These are phyloP conservation scores for Aspergillus nanangensis DNA, from an alignment of 495 filamentous ascomycete genomes.

Conservation along the genomic window DNA sequence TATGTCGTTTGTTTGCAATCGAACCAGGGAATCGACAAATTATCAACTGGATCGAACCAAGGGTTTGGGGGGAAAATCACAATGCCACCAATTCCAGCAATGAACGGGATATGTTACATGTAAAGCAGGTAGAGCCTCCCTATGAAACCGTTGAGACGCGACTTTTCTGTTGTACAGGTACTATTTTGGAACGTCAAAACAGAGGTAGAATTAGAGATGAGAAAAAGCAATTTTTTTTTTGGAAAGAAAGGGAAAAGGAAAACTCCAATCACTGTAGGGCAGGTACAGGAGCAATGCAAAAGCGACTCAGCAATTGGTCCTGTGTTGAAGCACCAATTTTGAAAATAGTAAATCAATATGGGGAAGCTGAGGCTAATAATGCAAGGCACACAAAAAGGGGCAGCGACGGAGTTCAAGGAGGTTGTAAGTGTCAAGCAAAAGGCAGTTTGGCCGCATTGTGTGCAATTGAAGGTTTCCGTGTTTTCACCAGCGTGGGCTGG, in stretches of 20 bases:
- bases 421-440: conserved; percentile 18
- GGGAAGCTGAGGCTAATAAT: conserved; percentile 20
- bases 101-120: conserved; percentile 14
- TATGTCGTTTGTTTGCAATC: conserved; percentile 1
- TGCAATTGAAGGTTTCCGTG: conserved; percentile 20
- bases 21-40: neutral
- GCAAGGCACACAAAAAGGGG: conserved; percentile 24
- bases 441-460: conserved; percentile 34
- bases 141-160: neutral
- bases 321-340: neutral
- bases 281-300: too few species aligned
- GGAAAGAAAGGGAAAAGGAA: neutral
- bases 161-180: conserved; percentile 2
- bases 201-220: too few species aligned
- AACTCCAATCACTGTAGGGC: neutral
- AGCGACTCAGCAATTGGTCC: neutral
- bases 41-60: neutral
- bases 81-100: conserved; percentile 13
- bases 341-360: conserved; percentile 1
- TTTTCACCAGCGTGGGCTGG: conserved; percentile 21
- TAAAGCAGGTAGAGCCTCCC: conserved; percentile 6
- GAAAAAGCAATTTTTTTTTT: too few species aligned
- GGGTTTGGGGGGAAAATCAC: conserved; percentile 3
- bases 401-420: conserved; percentile 10
- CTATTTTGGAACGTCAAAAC: neutral